Percentiles rank a stretch among this genome's conserved stretches.
These are phyloP conservation scores for Aspergillus cavernicola DNA, from an alignment of 495 filamentous ascomycete genomes.

Conservation along the genomic window DNA sequence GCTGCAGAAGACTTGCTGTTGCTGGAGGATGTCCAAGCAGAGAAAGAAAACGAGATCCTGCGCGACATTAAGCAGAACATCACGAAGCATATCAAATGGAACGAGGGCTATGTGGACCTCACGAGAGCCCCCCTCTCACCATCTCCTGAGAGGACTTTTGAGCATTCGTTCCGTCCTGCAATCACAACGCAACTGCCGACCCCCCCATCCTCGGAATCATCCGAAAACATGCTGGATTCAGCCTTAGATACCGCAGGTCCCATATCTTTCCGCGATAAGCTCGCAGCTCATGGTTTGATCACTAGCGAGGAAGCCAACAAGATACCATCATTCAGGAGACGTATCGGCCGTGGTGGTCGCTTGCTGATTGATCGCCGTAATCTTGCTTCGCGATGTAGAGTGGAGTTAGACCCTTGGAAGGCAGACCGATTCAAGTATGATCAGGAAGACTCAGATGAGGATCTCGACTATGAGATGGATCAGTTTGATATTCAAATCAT, in stretches of 20 bases:
- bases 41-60: slow-evolving; percentile 77
- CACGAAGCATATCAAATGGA: slow-evolving; percentile 81
- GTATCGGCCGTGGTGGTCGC: slow-evolving; percentile 72
- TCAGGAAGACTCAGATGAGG: slow-evolving; percentile 63
- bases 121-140: slow-evolving; percentile 79
- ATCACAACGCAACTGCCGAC: slow-evolving; percentile 82
- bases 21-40: slow-evolving; percentile 69
- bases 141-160: slow-evolving; percentile 51
- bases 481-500: slow-evolving; percentile 66
- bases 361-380: slow-evolving; percentile 74
- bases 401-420: slow-evolving; percentile 48
- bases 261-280: slow-evolving; percentile 47
- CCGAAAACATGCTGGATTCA: slow-evolving; percentile 50
- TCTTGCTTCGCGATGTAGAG: slow-evolving; percentile 45
- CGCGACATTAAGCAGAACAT: slow-evolving; percentile 76
- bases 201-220: slow-evolving; percentile 75
- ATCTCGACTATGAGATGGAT: slow-evolving; percentile 67
- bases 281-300: slow-evolving; percentile 43
- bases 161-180: slow-evolving; percentile 69
- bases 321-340: slow-evolving; percentile 61
- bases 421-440: slow-evolving; percentile 83
- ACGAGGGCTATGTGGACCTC: slow-evolving; percentile 75
- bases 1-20: slow-evolving; percentile 69
- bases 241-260: slow-evolving; percentile 39
- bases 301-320: slow-evolving; percentile 44